Conservation (phyloP, 2,329 filamentous ascomycete species). For the Talaromyces islandicus region DNA sequence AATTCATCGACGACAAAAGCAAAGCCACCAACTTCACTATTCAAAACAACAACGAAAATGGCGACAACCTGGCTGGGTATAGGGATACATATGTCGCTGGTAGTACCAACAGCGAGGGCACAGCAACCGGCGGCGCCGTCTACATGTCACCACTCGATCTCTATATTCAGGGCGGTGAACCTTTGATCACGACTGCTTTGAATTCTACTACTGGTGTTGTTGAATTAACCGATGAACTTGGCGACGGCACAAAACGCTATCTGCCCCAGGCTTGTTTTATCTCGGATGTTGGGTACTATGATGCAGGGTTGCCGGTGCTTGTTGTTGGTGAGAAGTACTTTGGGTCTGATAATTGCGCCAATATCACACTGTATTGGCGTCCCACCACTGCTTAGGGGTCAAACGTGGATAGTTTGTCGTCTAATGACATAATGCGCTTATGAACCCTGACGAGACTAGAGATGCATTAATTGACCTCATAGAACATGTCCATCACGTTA, state of each 20-base stretch:
- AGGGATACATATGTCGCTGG: conserved; percentile 2
- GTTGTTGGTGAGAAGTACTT: conserved; percentile 7
- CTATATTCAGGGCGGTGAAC: conserved; percentile 3
- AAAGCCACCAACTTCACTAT: conserved; percentile 6
- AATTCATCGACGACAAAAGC: neutral
- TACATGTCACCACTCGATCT: conserved; percentile 2
- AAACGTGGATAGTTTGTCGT: no score
- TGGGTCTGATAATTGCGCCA: neutral
- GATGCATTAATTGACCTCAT: no score
- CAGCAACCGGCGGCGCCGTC: neutral
- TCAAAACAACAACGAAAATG: neutral
- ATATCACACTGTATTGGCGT: conserved; percentile 3
- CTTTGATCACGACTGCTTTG: neutral
- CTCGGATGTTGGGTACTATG: neutral
- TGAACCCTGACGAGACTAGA: no score
- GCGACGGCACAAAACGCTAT: neutral
- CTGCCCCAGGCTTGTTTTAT: conserved; percentile 2
- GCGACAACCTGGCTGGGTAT: neutral
- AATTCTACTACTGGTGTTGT: neutral
- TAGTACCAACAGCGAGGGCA: conserved; percentile 4
- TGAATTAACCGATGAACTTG: neutral
- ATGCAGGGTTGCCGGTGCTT: neutral
- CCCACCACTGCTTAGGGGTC: neutral
- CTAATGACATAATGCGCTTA: no score
- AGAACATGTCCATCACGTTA: no score